Base-by-base conservation (phyloP, 2,329 filamentous ascomycete species). In the Zymoseptoria pseudotritici region DNA sequence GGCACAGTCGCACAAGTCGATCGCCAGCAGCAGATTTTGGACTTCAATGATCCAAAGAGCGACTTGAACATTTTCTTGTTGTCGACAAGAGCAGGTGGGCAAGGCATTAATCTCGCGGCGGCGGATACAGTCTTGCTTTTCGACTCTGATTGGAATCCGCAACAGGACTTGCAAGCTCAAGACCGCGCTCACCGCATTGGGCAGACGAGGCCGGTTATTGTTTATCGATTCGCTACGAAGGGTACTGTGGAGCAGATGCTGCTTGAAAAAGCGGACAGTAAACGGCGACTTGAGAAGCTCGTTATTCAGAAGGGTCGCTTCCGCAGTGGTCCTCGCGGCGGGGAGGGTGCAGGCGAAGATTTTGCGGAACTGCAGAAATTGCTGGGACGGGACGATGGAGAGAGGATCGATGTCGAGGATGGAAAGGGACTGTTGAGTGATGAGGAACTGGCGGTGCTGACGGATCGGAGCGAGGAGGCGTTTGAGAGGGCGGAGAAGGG, bases 131-230 rank as follows among this genome's bases (percentile, higher is more conserved):
- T 97, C 10, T 88, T 97, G 53, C 80, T 97, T 0, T 97, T 94
- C 67, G 93, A 97, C 73, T 86, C 82, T 9, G 85, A 96, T 69
- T 97, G 93, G 86, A 99, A 99, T 68, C 94, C 94, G 0, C 94
- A 99, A 72, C 93, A 97, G 71, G 94, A 99, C 73, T 80, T 99
- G 0, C 94, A 99, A 71, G 94, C 94, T 0, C 94, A 97, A 75
- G 94, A 99, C 70, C 90, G 94, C 4, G 91, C 90, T 0, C 94
- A 99, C 72, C 86, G 94, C 11, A 97, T 99, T 63, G 94, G 94
- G 0, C 94, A 99, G 73, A 96, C 87, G 0, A 83, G 87, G 2
- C 94, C 94, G 0, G 94, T 99, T 0, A 85, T 99, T 20, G 88
- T 99, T 0, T 99, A 95, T 74, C 88, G 94, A 1, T 86, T 99